Evolutionary conservation across 306 rosid genomes (phyloP), one percentile per base, ranked within the genome.

Genomic region (Heteromeles arbutifolia): DNA sequence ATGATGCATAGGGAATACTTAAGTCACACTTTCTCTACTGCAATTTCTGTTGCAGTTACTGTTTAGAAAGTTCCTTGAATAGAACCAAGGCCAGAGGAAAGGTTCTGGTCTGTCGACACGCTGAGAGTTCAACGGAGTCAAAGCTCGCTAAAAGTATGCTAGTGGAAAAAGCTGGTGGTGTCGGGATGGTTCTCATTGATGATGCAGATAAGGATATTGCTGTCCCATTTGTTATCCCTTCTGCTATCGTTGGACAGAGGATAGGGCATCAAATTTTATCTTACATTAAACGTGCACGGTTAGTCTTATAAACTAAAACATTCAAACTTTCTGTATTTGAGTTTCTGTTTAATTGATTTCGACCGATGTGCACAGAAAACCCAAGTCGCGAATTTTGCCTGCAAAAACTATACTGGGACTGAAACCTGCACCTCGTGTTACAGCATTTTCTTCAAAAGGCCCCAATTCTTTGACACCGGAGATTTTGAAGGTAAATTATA

Each of bases 371-470:
- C 75, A 68, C 87, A 91, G 97, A 2, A 75, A 71, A 48, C 84
- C 93, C 44, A 32, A 28, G 78, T 76, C 97, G 29, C 84, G 78
- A 78, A 89, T 91, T 76, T 85, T 81, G 18, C 69, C 78, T 58
- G 90, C 97, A 41, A 89, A 89, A 77, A 87, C 93, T 26, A 61
- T 82, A 50, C 22, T 89, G 82, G 97, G 93, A 77, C 74, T 74
- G 45, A 86, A 87, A 80, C 93, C 97, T 18, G 97, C 97, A 76
- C 93, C 97, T 17, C 89, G 90, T 6, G 88, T 85, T 37, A 73
- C 92, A 52, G 80, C 92, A 80, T 91, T 91, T 86, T 91, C 97
- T 74, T 89, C 97, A n/a, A 91, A 80, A 83, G 97, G 93, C 24
- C 97, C 97, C 57, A 91, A 87, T 80, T 44, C 92, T 71, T 80